Percentiles rank a stretch among this genome's conserved stretches.
Evolutionary conservation across 1,284 basidiomycete species (phyloP).

Genomic region (Singerocomus inundabilis): DNA sequence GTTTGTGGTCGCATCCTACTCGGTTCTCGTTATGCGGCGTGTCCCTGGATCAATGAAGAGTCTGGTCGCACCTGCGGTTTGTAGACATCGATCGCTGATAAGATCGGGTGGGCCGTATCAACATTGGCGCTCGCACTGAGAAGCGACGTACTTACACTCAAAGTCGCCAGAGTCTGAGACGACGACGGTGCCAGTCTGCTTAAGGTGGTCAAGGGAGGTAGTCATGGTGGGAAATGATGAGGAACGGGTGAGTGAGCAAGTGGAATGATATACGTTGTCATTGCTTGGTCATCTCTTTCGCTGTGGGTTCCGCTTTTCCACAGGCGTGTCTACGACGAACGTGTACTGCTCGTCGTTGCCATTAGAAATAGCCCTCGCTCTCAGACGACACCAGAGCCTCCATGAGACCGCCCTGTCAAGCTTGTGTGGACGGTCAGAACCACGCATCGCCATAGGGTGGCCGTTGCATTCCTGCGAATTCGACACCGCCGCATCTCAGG

Average conservation of each 20-base stretch:
- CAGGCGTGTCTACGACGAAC: conserved; percentile 22
- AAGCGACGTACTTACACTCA: conserved; percentile 54
- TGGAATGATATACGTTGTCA: conserved; percentile 18
- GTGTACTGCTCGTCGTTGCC: conserved; percentile 8
- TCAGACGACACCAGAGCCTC: conserved; percentile 1
- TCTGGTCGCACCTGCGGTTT: conserved; percentile 72
- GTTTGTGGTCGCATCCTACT: conserved; percentile 90
- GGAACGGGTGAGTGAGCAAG: not conserved
- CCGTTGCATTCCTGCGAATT: conserved; percentile 12
- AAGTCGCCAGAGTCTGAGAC: conserved; percentile 93
- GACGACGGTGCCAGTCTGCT: conserved; percentile 89
- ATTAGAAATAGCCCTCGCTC: conserved; percentile 13
- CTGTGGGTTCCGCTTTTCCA: conserved; percentile 17
- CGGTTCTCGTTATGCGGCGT: conserved; percentile 10
- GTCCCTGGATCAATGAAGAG: conserved; percentile 8
- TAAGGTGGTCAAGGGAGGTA: conserved; percentile 84
- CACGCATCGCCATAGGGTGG: not conserved
- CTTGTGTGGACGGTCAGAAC: not conserved
- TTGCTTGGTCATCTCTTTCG: conserved; percentile 23
- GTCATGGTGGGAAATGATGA: conserved; percentile 59
- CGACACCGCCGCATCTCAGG: conserved; percentile 14
- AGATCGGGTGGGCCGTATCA: conserved; percentile 15
- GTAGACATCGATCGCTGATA: conserved; percentile 81
- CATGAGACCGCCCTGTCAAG: not conserved
- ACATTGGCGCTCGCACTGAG: not conserved